Evolutionary conservation across 441 rosid species (phyloP).

Genomic region (Dalechampia spathulata): DNA sequence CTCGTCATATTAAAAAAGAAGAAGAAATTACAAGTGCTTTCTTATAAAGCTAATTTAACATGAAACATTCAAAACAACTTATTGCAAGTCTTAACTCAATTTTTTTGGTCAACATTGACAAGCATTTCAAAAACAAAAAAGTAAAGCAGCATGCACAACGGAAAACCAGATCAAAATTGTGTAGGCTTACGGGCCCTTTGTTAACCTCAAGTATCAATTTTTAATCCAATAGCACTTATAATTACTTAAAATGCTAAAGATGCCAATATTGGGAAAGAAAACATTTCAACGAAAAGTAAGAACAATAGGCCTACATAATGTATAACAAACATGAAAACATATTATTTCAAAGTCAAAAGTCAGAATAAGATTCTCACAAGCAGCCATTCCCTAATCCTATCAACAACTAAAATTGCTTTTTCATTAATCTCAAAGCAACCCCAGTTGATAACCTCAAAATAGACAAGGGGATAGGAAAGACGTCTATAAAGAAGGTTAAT

Average conservation of each 20-base stretch:
- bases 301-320: too few species aligned
- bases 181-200: too few species aligned
- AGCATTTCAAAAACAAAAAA: not conserved
- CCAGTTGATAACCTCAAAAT: not conserved
- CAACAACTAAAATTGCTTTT: not conserved
- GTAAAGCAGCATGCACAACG: not conserved
- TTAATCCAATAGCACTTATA: too few species aligned
- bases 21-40: not conserved
- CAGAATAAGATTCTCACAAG: not conserved
- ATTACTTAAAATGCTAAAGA: too few species aligned
- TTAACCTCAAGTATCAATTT: too few species aligned
- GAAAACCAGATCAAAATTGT: not conserved
- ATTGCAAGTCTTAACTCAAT: too few species aligned
- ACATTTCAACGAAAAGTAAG: too few species aligned
- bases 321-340: not conserved
- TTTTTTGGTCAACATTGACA: too few species aligned
- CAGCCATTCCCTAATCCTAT: not conserved
- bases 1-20: not conserved
- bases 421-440: not conserved
- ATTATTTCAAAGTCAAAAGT: not conserved
- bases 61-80: not conserved
- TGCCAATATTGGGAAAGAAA: too few species aligned
- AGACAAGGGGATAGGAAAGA: not conserved
- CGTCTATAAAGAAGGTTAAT: not conserved
- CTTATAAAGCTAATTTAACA: not conserved